Conservation (phyloP, 441 rosid genomes). For the Hura crepitans region DNA sequence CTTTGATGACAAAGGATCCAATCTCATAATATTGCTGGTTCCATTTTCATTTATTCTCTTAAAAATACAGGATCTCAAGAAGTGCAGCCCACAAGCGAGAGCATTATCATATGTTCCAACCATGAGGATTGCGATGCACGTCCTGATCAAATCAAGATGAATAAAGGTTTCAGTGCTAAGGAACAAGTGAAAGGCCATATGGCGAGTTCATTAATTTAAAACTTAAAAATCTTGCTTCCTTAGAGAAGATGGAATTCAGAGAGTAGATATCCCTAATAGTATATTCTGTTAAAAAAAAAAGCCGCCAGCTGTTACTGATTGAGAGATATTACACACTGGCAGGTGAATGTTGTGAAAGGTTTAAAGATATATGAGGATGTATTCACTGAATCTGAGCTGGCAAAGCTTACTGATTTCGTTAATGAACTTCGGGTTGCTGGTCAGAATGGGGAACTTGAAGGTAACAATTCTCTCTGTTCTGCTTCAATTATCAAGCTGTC, state of each 20-base stretch:
- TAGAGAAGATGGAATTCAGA: conserved; percentile 26
- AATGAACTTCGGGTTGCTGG: conserved; percentile 69
- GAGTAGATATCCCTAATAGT: conserved; percentile 21
- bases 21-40: background rate
- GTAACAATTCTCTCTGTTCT: conserved; percentile 30
- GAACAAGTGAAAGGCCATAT: conserved; percentile 92
- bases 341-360: conserved; percentile 97
- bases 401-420: conserved; percentile 55
- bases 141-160: conserved; percentile 54
- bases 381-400: conserved; percentile 65
- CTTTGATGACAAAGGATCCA: background rate
- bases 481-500: background rate
- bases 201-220: conserved; percentile 60
- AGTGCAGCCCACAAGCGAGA: conserved; percentile 46
- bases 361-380: conserved; percentile 75
- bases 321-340: conserved; percentile 34
- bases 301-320: conserved; percentile 31
- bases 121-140: conserved; percentile 67
- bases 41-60: conserved; percentile 9
- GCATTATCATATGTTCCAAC: conserved; percentile 51
- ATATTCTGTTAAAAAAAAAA: conserved; percentile 23
- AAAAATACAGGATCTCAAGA: conserved; percentile 68
- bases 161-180: conserved; percentile 85
- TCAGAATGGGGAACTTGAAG: conserved; percentile 75
- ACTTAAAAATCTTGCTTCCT: conserved; percentile 26